Base-by-base conservation (phyloP, 1,284 basidiomycete species). In the Cryptococcus sp. region DNA sequence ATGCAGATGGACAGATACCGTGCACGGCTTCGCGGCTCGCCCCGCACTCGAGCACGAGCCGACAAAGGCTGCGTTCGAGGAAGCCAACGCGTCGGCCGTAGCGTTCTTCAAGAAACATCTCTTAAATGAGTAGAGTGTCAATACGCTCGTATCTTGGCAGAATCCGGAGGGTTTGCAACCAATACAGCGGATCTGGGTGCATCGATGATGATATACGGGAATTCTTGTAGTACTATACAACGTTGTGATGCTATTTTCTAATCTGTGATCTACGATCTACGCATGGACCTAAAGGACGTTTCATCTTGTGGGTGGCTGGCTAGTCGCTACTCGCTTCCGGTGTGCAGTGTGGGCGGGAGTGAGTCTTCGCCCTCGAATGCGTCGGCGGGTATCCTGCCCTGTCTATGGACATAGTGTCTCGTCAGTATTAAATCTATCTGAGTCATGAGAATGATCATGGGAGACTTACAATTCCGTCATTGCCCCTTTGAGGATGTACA, bases 281-380 rank as follows among this genome's bases (percentile, higher is more conserved):
- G 25, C 25, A 25, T 25, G 25, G 6, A 25, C 25, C 25, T 3
- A 25, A 6, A 25, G 3, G 25, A n/a, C n/a, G 25, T 25, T 6
- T 25, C 25, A 3, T 25, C 8, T 35, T 5, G 2, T 35, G 30
- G 2, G 13, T 8, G 8, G 30, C 30, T 35, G 10, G 7, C 13
- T 2, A 35, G 2, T 35, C 30, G 30, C 30, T 35, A 13, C 30
- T 35, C 30, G 30, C 30, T 35, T 5, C 30, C 30, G 10, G 30
- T 10, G 8, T 13, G 30, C 30, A 35, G 30, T 35, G 30, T 13
- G 30, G 30, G 30, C 7, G 30, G 30, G 30, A 67, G 47, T 13
- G 59, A 54, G 40, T 73, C 66, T 65, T 79, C 78, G 6, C 76
- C 78, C 39, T 78, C 77, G 55, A 79, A 79, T 17, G 78, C 78